These are phyloP conservation scores for Sphaceloma murrayae DNA, from an alignment of 2,329 filamentous ascomycete species.

Conservation along the genomic window DNA sequence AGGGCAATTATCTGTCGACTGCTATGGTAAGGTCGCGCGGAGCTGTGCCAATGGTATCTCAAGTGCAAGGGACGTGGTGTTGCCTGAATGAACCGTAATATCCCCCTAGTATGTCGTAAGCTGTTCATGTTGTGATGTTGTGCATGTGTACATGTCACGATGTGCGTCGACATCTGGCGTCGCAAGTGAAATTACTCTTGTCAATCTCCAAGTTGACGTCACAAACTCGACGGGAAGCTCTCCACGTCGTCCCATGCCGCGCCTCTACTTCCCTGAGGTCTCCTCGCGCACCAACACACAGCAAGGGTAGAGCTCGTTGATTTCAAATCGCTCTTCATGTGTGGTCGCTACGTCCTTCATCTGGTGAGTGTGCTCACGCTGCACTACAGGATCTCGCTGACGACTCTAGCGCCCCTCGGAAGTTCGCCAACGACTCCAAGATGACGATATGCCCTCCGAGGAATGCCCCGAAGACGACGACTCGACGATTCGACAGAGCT, in stretches of 20 bases:
- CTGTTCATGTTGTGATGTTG: conserved; percentile 2
- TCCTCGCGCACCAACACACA: no score
- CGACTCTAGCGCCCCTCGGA: conserved; percentile 59
- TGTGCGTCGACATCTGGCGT: no score
- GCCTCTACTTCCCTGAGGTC: no score
- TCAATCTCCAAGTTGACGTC: conserved; percentile 11
- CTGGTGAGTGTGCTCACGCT: conserved; percentile 19
- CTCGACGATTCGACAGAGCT: conserved; percentile 61
- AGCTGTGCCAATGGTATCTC: no score
- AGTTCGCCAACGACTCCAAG: conserved; percentile 61
- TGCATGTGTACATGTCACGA: no score
- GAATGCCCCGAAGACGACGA: conserved; percentile 64
- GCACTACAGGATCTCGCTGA: conserved; percentile 16
- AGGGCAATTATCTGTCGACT: no score
- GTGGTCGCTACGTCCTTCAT: conserved; percentile 54
- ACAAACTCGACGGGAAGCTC: conserved; percentile 2
- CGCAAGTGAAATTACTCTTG: background rate
- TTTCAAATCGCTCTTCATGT: conserved; percentile 42
- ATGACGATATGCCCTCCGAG: conserved; percentile 63
- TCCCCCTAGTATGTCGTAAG: background rate
- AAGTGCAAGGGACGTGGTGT: no score
- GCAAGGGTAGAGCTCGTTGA: no score
- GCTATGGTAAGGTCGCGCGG: no score
- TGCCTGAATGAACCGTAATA: background rate
- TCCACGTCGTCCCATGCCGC: background rate